Conservation (phyloP, 257 asterid species). For the Osmanthus fragrans region DNA sequence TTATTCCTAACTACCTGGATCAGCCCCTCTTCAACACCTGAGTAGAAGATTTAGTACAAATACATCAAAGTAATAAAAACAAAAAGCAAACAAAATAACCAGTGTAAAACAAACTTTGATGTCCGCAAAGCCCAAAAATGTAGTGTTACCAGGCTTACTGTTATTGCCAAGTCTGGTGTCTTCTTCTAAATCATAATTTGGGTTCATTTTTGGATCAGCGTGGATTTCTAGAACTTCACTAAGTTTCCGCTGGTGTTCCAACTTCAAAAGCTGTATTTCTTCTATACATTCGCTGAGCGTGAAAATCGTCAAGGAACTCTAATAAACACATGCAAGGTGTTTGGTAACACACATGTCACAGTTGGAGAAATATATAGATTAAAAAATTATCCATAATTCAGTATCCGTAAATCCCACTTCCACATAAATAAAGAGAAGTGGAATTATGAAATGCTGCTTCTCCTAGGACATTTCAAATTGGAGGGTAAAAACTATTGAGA, state of each 20-base stretch:
- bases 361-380: constrained; percentile 1
- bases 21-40: constrained; percentile 62
- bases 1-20: constrained; percentile 21
- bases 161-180: constrained; percentile 34
- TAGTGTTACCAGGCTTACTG: constrained; percentile 44
- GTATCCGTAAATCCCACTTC: neutral
- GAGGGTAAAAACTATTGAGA: neutral
- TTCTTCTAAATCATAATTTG: constrained; percentile 72
- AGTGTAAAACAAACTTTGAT: constrained; percentile 3
- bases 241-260: constrained; percentile 69
- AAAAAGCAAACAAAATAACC: constrained; percentile 2
- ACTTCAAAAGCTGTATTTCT: constrained; percentile 62
- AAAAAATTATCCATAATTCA: constrained; percentile 1
- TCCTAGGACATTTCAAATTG: neutral
- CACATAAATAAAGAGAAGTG: neutral
- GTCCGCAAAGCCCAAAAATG: neutral
- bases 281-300: constrained; percentile 73
- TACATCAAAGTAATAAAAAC: constrained; percentile 15
- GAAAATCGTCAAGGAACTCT: constrained; percentile 63
- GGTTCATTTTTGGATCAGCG: constrained; percentile 80
- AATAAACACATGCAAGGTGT: constrained; percentile 13
- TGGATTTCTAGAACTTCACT: constrained; percentile 71
- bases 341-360: neutral
- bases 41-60: constrained; percentile 25
- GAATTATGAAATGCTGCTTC: neutral